Evolutionary conservation across 768 basidiomycete genomes (phyloP).

Genomic region (Dioszegia aurantiaca): DNA sequence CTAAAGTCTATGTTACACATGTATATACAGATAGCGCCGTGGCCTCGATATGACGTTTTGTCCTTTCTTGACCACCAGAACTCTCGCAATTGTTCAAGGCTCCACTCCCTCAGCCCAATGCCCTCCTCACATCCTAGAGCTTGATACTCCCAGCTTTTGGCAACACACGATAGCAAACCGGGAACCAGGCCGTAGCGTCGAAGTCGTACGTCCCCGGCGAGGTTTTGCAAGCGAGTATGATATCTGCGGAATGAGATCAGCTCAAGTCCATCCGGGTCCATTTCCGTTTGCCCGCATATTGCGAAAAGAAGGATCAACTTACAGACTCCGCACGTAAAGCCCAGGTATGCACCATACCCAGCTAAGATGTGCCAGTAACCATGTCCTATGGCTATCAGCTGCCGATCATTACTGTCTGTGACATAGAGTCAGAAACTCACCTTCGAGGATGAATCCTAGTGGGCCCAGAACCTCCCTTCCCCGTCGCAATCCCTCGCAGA

Average conservation of each 20-base stretch:
- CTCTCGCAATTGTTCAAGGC: too few relatives aligned
- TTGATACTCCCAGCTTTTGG: too few relatives aligned
- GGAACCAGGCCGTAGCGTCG: conserved; percentile 30
- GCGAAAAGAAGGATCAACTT: conserved; percentile 8
- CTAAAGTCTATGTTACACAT: too few relatives aligned
- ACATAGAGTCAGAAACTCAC: too few relatives aligned
- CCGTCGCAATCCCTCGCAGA: conserved; percentile 56
- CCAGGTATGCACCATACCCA: conserved; percentile 39
- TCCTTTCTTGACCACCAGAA: too few relatives aligned
- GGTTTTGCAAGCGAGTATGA: conserved; percentile 32
- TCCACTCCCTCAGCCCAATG: neutral
- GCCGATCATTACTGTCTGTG: too few relatives aligned
- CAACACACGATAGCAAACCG: neutral
- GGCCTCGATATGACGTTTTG: too few relatives aligned
- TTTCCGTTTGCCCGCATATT: too few relatives aligned
- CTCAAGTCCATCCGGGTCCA: too few relatives aligned
- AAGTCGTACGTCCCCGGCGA: conserved; percentile 29
- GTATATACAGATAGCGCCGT: too few relatives aligned
- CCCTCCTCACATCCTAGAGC: neutral
- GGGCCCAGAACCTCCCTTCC: conserved; percentile 23
- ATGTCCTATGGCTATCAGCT: too few relatives aligned
- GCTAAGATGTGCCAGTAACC: conserved; percentile 52
- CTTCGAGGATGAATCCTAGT: conserved; percentile 40
- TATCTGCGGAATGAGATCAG: conserved; percentile 3
- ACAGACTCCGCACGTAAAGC: conserved; percentile 44